Base-by-base conservation (phyloP, 306 rosid genomes). In the Cicer yamashitae region DNA sequence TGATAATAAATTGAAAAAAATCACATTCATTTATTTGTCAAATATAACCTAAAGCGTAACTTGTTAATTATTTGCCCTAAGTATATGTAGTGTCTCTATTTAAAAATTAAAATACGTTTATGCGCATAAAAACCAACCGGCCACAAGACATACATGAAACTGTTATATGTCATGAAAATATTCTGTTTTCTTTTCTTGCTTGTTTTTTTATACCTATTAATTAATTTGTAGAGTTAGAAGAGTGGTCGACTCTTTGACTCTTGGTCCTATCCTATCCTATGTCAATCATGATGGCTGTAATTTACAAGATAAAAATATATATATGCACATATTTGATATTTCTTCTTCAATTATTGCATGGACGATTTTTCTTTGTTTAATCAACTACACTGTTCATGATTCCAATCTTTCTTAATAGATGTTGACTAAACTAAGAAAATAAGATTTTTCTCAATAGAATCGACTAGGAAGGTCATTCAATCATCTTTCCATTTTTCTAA, bases 161-260 rank as follows among this genome's bases (percentile, higher is more conserved):
- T 30, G 5, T 30, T 30, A 30, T 3, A 3, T 18, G 13, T 56
- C 38, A 20, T 56, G 61, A 56, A 56, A 54, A 54, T 17, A 54
- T 54, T 54, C 61, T 18, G 20, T 54, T 6, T 54, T 54, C 1
- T 5, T 54, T 20, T 54, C 0, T 54, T 54, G 37, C 13, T 22
- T 53, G 30, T 53, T 52, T 18, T 53, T 15, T 53, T 53, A 30
- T 3, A 3, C 12, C 6, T 7, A 8, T 0, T 18, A 9, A 57
- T 20, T 57, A 57, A 57, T 18, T 18, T 14, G 8, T 13, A 50
- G 54, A 7, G 54, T n/a, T 5, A 4, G 54, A 7, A 50, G 18
- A 50, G 6, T 50, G 54, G 38, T 56, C 38, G 7, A 56, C 38
- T 14, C 62, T 57, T 57, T 57, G 62, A 57, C 62, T 57, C 62